These are phyloP conservation scores for Hypoxylon subgilvum DNA, from an alignment of 495 filamentous ascomycete genomes.

Conservation along the genomic window DNA sequence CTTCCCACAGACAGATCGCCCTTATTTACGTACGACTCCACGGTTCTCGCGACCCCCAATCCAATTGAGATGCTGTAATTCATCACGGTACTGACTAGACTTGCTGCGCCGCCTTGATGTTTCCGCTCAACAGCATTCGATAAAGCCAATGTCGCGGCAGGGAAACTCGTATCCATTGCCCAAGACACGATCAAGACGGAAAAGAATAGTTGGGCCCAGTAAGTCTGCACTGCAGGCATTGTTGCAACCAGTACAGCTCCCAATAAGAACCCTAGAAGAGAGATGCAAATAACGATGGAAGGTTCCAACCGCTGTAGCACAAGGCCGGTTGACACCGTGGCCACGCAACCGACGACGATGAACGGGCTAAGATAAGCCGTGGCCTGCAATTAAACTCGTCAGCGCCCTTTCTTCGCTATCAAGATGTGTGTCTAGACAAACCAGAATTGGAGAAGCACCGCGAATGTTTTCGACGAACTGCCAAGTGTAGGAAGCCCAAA, in stretches of 20 bases:
- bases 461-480: constrained; percentile 60
- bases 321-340: constrained; percentile 53
- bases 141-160: constrained; percentile 61
- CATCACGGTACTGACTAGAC: constrained; percentile 67
- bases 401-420: constrained; percentile 10
- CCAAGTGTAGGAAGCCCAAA: constrained; percentile 62
- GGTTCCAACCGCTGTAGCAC: constrained; percentile 49
- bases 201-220: constrained; percentile 66
- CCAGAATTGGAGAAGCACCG: constrained; percentile 52
- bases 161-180: constrained; percentile 68
- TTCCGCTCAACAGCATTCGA: constrained; percentile 58
- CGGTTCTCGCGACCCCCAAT: constrained; percentile 68
- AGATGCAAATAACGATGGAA: constrained; percentile 52
- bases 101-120: constrained; percentile 65
- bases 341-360: constrained; percentile 42
- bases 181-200: constrained; percentile 58
- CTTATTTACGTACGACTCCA: constrained; percentile 60
- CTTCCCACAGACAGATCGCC: constrained; percentile 46
- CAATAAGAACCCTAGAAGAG: constrained; percentile 54
- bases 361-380: constrained; percentile 32
- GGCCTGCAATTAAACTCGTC: constrained; percentile 11
- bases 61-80: constrained; percentile 73
- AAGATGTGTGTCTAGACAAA: constrained; percentile 46
- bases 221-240: constrained; percentile 54
- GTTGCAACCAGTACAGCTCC: constrained; percentile 52